Evolutionary conservation across 176 grass and related monocot species (phyloP).

Genomic region (Eremochloa ophiuroides): DNA sequence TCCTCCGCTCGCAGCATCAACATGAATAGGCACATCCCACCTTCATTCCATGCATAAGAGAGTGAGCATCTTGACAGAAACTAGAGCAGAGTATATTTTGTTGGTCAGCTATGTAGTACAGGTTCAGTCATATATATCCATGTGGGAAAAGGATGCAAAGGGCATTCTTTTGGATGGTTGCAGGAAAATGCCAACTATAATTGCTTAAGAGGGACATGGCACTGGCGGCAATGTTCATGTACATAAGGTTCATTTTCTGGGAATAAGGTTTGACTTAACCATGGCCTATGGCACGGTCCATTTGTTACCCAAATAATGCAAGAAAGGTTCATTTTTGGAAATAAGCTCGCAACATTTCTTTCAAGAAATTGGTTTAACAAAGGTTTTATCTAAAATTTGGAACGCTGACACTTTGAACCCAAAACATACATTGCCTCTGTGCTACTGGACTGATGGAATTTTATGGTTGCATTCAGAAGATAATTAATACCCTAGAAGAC

Average conservation of each 20-base stretch:
- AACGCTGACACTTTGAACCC: neutral
- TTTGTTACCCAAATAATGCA: neutral
- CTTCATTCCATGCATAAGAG: neutral
- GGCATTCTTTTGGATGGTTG: neutral
- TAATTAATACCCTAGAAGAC: neutral
- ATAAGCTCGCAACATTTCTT: neutral
- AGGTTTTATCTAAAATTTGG: neutral
- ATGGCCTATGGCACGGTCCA: neutral
- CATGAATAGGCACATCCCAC: constrained; percentile 77
- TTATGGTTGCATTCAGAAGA: neutral
- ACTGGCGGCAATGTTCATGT: neutral
- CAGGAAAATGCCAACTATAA: neutral
- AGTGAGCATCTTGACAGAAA: constrained; percentile 12
- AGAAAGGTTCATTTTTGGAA: neutral
- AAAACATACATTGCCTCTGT: neutral
- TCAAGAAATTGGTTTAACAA: neutral
- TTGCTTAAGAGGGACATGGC: neutral
- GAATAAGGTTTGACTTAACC: neutral
- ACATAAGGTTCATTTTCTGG: neutral
- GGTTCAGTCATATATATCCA: neutral
- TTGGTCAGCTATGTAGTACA: neutral
- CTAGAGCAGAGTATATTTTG: neutral
- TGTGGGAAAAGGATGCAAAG: neutral
- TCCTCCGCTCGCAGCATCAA: constrained; percentile 76
- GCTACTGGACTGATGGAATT: neutral